phyloP scores from a whole-genome alignment of 208 protist genomes.

The Trichomonas gallinae region DNA sequence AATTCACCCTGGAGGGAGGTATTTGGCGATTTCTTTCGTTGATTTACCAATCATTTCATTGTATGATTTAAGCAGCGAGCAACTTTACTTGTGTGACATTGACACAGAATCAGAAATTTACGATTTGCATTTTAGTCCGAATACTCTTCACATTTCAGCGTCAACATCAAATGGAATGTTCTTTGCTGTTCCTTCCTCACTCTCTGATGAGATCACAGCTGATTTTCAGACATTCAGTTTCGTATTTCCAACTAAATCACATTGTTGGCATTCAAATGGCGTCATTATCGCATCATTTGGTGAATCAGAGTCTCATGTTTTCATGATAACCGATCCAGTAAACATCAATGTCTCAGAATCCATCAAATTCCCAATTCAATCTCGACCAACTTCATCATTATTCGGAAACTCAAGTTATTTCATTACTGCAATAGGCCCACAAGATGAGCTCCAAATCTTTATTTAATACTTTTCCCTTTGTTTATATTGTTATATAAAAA shows the following conservation, averaged over 20 bases:
- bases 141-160: background rate
- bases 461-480: too few relatives aligned
- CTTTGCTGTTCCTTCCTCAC: background rate
- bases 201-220: background rate
- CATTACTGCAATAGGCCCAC: background rate
- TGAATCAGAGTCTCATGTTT: background rate
- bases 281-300: background rate
- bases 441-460: background rate
- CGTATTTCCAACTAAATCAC: background rate
- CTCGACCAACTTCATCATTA: background rate
- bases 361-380: background rate
- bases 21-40: background rate
- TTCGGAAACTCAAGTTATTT: background rate
- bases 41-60: background rate
- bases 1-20: background rate
- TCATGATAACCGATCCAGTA: background rate
- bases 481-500: too few relatives aligned
- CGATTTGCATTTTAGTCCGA: background rate
- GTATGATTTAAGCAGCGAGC: background rate
- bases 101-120: background rate
- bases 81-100: background rate
- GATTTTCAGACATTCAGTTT: background rate
- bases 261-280: background rate
- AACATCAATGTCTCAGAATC: background rate
- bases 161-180: background rate